Evolutionary conservation across 169 alveolate genomes (phyloP).

Genomic region (Babesia ovata): DNA sequence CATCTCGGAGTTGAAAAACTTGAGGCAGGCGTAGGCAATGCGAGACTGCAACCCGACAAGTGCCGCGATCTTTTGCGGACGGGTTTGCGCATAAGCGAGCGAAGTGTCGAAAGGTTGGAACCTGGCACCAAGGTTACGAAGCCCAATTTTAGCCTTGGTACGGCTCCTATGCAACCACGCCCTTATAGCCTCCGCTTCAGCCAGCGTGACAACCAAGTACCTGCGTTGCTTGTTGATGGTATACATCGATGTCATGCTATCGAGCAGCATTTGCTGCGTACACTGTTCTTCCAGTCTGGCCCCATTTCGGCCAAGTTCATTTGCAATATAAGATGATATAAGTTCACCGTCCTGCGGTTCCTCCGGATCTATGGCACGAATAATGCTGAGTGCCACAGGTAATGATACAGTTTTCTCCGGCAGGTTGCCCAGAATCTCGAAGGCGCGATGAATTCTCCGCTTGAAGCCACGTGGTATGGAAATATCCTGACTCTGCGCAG

Average conservation of each 20-base stretch:
- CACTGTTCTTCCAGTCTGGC: conserved; percentile 13
- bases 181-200: conserved; percentile 71
- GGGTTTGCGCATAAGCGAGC: conserved; percentile 32
- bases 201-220: conserved; percentile 63
- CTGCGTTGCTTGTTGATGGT: conserved; percentile 34
- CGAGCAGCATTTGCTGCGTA: conserved; percentile 18
- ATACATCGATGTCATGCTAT: conserved; percentile 32
- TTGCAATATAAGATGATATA: conserved; percentile 34
- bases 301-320: conserved; percentile 28
- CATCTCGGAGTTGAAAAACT: conserved; percentile 66
- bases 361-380: conserved; percentile 67
- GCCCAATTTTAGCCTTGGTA: conserved; percentile 32
- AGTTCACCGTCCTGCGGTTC: conserved; percentile 60
- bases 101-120: conserved; percentile 70
- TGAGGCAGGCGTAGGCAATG: conserved; percentile 56
- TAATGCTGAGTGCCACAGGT: conserved; percentile 39
- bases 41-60: conserved; percentile 68
- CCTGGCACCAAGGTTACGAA: conserved; percentile 65
- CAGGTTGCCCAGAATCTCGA: conserved; percentile 21
- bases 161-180: conserved; percentile 64
- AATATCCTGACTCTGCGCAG: conserved; percentile 9
- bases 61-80: conserved; percentile 39
- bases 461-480: conserved; percentile 18
- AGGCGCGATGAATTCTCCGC: conserved; percentile 24
- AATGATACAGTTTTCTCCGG: conserved; percentile 26